Evolutionary conservation across 2,329 filamentous ascomycete genomes (phyloP).

Genomic region (Trichoderma oligosporum): DNA sequence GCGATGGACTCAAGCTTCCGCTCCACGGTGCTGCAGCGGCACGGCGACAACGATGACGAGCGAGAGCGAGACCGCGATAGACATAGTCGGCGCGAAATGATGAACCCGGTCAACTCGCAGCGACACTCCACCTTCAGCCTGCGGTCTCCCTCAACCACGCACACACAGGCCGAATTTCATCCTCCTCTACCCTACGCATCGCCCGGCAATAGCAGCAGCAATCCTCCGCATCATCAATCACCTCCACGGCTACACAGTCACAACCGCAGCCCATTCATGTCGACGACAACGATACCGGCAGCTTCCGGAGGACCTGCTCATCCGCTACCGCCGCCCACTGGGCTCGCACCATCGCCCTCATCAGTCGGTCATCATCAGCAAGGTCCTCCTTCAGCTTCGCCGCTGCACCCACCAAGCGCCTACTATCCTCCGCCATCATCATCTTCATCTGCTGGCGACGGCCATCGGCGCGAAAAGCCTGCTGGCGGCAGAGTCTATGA

Average conservation of each 20-base stretch:
- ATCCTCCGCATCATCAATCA: slow-evolving; percentile 31
- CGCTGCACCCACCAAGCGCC: slow-evolving; percentile 41
- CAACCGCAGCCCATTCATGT: slow-evolving; percentile 36
- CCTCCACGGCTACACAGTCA: slow-evolving; percentile 30
- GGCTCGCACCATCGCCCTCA: slow-evolving; percentile 24
- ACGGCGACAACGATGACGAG: slow-evolving; percentile 37
- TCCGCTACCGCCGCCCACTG: slow-evolving; percentile 31
- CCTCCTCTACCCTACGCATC: slow-evolving; percentile 28
- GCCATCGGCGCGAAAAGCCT: slow-evolving; percentile 37
- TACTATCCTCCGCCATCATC: slow-evolving; percentile 39
- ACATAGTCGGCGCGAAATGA: slow-evolving; percentile 42
- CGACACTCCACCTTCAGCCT: slow-evolving; percentile 46
- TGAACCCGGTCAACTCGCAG: slow-evolving; percentile 39
- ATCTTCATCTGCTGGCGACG: slow-evolving; percentile 11
- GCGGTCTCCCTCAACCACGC: slow-evolving; percentile 47
- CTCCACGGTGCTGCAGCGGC: slow-evolving; percentile 48
- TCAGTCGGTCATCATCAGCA: slow-evolving; percentile 24
- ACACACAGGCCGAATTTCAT: slow-evolving; percentile 41
- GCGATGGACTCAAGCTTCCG: slow-evolving; percentile 48
- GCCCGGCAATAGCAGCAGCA: slow-evolving; percentile 30
- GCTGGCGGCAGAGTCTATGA: slow-evolving; percentile 50
- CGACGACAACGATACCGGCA: slow-evolving; percentile 32
- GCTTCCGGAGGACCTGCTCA: slow-evolving; percentile 30
- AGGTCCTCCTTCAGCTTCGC: slow-evolving; percentile 37
- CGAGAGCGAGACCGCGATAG: slow-evolving; percentile 33